Base-by-base conservation (phyloP, 2,329 filamentous ascomycete species). In the Ophiostoma sp. region DNA sequence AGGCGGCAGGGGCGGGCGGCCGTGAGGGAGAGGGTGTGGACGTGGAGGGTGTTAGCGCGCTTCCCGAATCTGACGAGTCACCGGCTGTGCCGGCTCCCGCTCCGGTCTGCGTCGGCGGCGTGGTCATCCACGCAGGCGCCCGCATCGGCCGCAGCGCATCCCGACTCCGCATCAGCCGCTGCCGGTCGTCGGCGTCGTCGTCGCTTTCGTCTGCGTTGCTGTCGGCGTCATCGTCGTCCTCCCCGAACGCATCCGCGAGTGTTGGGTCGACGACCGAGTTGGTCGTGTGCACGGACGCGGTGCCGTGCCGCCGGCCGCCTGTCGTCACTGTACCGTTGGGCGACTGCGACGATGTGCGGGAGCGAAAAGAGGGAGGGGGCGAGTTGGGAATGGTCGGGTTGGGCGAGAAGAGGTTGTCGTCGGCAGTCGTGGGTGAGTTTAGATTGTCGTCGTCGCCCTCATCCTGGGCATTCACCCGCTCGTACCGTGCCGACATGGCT, bases 241-340 rank as follows among this genome's bases (percentile, higher is more conserved):
- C 92, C 79, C 94, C 95, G 81, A 99, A 99, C 0, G 96, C 94
- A 80, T 98, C 95, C 78, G 93, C 93, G 17, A 99, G 88, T n/a
- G 93, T 91, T 75, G 92, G 87, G 78, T 97, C 91, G 75, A 94
- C 92, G 3, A 45, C 45, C 9, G 59, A 52, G 5, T 61, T 36
- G 45, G 39, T 55, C 31, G 28, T 52, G 33, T 36, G 50, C 11
- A 42, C 7, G 2, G 61, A 66, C 4, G 61, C 61, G 3, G 61
- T 66, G 61, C 61, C 61, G 61, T 45, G 61, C n/a, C 36, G 61
- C 12, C 61, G 36, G 61, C 61, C 59, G 3, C 19, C 19, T 48
- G 17, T 15, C 33, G 5, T 36, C 8, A 33, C 11, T 17, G 15
- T 9, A 6, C 25, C 28, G 11, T 59, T 12, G 5, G 59, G 48